Evolutionary conservation across 2,329 filamentous ascomycete species (phyloP).

Genomic region (Epicoccum nigrum): DNA sequence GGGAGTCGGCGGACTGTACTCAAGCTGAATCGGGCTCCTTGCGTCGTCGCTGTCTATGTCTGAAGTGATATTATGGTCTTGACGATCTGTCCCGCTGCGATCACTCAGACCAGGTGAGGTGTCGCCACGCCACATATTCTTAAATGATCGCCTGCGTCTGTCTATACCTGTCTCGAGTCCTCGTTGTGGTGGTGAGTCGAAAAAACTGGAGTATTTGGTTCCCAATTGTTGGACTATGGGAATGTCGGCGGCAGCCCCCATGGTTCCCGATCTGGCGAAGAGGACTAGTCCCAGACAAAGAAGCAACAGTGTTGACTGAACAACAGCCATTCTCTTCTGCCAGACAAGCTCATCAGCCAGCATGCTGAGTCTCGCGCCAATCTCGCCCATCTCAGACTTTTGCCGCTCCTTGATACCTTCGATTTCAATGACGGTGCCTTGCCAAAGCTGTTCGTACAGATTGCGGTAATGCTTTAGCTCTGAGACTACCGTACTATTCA

Average conservation of each 20-base stretch:
- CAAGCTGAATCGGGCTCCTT: constrained; percentile 39
- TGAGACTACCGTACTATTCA: constrained; percentile 86
- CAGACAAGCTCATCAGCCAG: constrained; percentile 89
- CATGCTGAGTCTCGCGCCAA: constrained; percentile 80
- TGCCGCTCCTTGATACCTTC: constrained; percentile 87
- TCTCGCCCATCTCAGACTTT: constrained; percentile 79
- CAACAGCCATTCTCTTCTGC: constrained; percentile 88
- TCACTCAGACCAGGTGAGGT: constrained; percentile 41
- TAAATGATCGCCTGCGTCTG: constrained; percentile 40
- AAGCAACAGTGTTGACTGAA: constrained; percentile 86
- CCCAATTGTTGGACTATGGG: constrained; percentile 55
- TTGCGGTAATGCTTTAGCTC: constrained; percentile 67
- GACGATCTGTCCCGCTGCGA: constrained; percentile 33
- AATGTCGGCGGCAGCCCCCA: constrained; percentile 48
- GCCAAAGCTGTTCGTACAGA: constrained; percentile 96
- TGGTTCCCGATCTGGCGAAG: constrained; percentile 60
- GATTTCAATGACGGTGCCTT: constrained; percentile 89
- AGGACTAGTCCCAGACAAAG: constrained; percentile 87
- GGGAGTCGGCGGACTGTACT: constrained; percentile 46
- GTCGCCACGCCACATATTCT: constrained; percentile 45
- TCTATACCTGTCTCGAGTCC: constrained; percentile 37
- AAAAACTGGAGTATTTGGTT: constrained; percentile 43
- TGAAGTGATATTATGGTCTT: constrained; percentile 27
- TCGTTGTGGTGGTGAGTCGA: constrained; percentile 43
- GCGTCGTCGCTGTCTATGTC: constrained; percentile 43